Conservation (phyloP, 2,329 filamentous ascomycete species). For the Leptographium procerum region DNA sequence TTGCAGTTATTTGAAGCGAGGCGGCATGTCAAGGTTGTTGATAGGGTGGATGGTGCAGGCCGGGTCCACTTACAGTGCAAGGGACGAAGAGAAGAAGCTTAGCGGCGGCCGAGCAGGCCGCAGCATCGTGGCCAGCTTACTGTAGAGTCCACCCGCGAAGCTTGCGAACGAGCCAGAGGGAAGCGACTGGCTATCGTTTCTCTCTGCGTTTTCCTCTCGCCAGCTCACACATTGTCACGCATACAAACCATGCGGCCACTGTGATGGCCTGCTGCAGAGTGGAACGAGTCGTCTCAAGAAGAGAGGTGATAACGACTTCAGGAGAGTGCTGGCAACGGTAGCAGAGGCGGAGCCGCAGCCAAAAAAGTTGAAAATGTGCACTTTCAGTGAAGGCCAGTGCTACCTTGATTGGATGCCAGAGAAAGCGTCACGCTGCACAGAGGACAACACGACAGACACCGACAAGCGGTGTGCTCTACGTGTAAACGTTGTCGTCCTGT, state of each 20-base stretch:
- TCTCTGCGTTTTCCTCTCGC: neutral
- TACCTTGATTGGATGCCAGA: neutral
- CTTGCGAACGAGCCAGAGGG: neutral
- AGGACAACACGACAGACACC: neutral
- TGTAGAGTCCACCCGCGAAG: neutral
- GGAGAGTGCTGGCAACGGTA: neutral
- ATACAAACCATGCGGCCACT: constrained; percentile 24
- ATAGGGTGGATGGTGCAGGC: neutral
- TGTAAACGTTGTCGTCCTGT: neutral
- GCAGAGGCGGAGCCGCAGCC: neutral
- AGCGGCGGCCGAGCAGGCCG: neutral
- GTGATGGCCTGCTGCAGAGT: constrained; percentile 26
- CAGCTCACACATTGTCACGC: neutral
- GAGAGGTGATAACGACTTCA: neutral
- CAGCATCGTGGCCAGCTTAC: neutral
- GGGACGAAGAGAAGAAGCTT: neutral
- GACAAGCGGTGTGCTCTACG: neutral
- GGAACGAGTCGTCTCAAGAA: neutral
- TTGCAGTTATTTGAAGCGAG: neutral
- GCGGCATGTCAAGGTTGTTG: neutral
- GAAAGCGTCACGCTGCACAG: neutral
- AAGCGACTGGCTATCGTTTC: neutral
- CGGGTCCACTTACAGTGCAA: constrained; percentile 1
- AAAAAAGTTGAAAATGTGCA: neutral
- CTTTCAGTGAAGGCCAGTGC: neutral